Evolutionary conservation across 768 basidiomycete genomes (phyloP), one percentile per base, ranked within the genome.

Genomic region (Mycena amicta): DNA sequence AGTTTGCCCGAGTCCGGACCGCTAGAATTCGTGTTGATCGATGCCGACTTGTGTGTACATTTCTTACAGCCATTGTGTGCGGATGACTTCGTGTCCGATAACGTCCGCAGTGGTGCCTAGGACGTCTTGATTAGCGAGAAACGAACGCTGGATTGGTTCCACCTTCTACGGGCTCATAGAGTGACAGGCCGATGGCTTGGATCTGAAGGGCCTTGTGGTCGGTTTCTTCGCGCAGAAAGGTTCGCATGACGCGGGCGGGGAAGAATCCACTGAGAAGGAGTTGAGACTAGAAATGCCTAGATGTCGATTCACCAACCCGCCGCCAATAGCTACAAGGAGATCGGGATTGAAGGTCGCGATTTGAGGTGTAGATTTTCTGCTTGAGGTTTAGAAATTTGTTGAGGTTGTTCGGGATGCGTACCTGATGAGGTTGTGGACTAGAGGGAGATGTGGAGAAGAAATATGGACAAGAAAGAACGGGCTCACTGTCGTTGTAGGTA

Each of bases 41-140:
- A 37, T 51, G 43, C 46, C 25, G 53, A 51, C 47, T 39, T 56
- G 37, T 45, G n/a, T n/a, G 50, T 28, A 31, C 40, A 50, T 55
- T 20, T 77, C 89, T 70, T 72, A 92, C 90, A 98, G 78, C 97
- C 97, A 99, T 73, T 99, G 97, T 16, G 95, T 99, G 54, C 95
- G 84, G 66, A 97, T 79, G 62, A 99, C 93, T 71, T 97, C 88
- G 58, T 77, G 82, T 50, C 92, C 92, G 51, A 94, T 81, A 70
- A 88, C 83, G 65, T 93, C 86, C 27, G 73, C 85, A 1, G 85
- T 85, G 3, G 85, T 83, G 18, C 88, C 92, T 4, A 87, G 87
- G 18, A 16, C 20, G 15, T 15, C 1, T 33, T n/a, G 37, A 11
- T n/a, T n/a, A n/a, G 18, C 12, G 47, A 15, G n/a, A 39, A 26